A percentile compares a stretch with the other conserved stretches of the same genome.
Evolutionary conservation across 139 green algal species (phyloP).

Genomic region (Marvania coccoides): DNA sequence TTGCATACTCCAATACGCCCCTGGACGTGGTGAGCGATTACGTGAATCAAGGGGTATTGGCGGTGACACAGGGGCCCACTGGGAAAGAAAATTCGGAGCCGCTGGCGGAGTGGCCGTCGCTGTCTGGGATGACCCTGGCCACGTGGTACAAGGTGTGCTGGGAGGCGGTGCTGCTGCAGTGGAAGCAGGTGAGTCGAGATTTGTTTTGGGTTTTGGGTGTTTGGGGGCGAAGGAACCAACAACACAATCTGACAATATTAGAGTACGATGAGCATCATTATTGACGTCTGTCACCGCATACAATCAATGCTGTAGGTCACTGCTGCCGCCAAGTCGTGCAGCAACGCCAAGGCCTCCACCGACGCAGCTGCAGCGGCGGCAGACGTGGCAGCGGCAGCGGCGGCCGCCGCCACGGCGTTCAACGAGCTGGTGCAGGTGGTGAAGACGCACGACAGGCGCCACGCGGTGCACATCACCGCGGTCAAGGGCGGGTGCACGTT

Average conservation of each 20-base stretch:
- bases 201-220: too few species aligned
- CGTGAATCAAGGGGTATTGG: not conserved
- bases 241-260: too few species aligned
- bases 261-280: too few species aligned
- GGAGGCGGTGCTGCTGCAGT: constrained; percentile 15
- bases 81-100: not conserved
- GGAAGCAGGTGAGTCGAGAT: not conserved
- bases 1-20: not conserved
- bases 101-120: constrained; percentile 6
- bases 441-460: not conserved
- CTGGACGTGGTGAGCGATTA: not conserved
- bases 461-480: not conserved
- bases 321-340: not conserved
- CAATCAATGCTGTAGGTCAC: too few species aligned
- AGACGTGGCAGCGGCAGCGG: not conserved
- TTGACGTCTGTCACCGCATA: too few species aligned
- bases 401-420: not conserved
- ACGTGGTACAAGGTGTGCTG: constrained; percentile 11
- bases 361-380: not conserved
- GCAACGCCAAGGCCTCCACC: not conserved
- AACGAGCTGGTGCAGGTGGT: not conserved
- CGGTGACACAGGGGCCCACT: not conserved
- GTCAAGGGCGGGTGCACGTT: not conserved
- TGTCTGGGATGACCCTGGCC: constrained; percentile 6
- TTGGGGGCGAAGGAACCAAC: too few species aligned